Base-by-base conservation (phyloP, 352 stramenopile species). In the Globisporangium recalcitrans region DNA sequence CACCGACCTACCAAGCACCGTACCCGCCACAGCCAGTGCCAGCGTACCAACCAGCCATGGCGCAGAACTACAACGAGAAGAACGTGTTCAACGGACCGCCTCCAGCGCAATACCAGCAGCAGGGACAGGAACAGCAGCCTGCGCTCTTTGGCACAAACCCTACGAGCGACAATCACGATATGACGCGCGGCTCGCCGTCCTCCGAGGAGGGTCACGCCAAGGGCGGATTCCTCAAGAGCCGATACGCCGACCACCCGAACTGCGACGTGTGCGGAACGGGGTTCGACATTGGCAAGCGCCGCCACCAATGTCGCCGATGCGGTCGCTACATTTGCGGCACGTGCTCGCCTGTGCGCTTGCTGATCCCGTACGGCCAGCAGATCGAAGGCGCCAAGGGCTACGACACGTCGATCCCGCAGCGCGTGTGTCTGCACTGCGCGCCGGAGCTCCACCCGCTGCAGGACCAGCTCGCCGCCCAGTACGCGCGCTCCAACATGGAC, bases 221-320 rank as follows among this genome's bases (percentile, higher is more conserved):
- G 21, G 64, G 27, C 16, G 31, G 56, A 4, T 61, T 86, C 24
- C 60, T 85, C 22, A 75, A 53, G 13, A 54, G 68, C 1, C 78
- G 78, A 14, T 88, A 88, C 62, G 68, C 71, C 11, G 74, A 86
- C 58, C 78, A 90, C 46, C 81, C 81, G 2, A 86, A 85, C 59
- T 88, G 78, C 69, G 78, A 88, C 49, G 62, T 88, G 29, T 90
- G 81, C 68, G 49, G 47, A 14, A 40, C 74, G 9, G 47, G 40
- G 3, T 90, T 90, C 26, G 81, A 90, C 55, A 64, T 90, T 34
- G 73, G 70, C 27, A 81, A 82, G 52, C 74, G 68, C 11, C 75
- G 81, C 19, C 81, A 90, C 47, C 81, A 87, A 49, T 90, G 80
- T 49, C 70, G 70, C 48, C 47, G 63, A 26, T 77, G 71, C 44